Percentiles rank a stretch among this genome's conserved stretches.
Conservation (phyloP, 306 rosid genomes). For the Crotalaria pallida region DNA sequence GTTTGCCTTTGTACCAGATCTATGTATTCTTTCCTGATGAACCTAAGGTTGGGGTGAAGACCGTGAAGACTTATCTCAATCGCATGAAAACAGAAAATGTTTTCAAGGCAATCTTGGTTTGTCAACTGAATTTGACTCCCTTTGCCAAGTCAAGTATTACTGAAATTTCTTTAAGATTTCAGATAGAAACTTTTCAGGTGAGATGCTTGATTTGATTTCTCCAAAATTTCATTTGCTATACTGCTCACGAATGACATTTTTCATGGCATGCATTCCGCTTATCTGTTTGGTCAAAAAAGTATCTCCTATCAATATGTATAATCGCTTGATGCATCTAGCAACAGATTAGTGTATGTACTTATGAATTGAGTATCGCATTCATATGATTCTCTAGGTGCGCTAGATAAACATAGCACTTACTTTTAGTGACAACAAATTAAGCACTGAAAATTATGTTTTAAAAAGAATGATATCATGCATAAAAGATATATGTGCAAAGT, state of each 20-base stretch:
- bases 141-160: slow-evolving; percentile 35
- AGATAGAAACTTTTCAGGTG: slow-evolving; percentile 76
- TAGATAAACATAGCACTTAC: background rate
- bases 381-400: background rate
- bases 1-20: slow-evolving; percentile 34
- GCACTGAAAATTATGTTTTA: background rate
- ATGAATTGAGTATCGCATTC: background rate
- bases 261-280: background rate
- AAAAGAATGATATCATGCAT: no score
- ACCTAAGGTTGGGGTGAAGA: slow-evolving; percentile 51
- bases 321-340: background rate
- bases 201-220: background rate
- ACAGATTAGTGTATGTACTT: background rate
- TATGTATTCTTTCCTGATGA: slow-evolving; percentile 75
- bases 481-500: background rate
- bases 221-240: background rate
- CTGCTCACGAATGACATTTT: background rate
- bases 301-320: background rate
- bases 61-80: slow-evolving; percentile 43
- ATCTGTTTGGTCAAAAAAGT: background rate
- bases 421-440: no score
- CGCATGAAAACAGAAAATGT: slow-evolving; percentile 74
- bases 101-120: slow-evolving; percentile 55
- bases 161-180: slow-evolving; percentile 46
- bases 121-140: slow-evolving; percentile 51